These are phyloP conservation scores for Circinella minor DNA, from an alignment of 371 early-diverging fungal species.

Conservation along the genomic window DNA sequence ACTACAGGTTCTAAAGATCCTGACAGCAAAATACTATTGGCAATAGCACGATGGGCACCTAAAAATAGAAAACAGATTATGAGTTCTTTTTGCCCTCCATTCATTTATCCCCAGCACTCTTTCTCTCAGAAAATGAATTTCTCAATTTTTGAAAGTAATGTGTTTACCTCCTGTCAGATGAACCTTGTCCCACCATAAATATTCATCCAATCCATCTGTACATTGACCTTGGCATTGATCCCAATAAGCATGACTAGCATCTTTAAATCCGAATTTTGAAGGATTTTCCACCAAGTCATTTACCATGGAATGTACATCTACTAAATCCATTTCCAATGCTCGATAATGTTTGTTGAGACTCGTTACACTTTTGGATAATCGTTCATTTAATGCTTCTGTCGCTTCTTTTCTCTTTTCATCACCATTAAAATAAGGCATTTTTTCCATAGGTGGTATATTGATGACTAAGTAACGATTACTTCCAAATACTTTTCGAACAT, in stretches of 20 bases:
- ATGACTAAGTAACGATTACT: constrained; percentile 40
- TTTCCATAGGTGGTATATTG: constrained; percentile 42
- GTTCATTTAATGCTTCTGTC: constrained; percentile 30
- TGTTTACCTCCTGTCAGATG: constrained; percentile 49
- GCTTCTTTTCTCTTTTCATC: constrained; percentile 26
- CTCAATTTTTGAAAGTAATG: too few species aligned
- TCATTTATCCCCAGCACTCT: too few species aligned
- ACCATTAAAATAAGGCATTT: constrained; percentile 39
- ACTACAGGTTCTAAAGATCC: constrained; percentile 34
- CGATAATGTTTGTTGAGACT: constrained; percentile 34
- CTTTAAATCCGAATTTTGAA: constrained; percentile 34
- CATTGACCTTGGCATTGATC: constrained; percentile 49
- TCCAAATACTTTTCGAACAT: constrained; percentile 41
- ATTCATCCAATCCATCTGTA: constrained; percentile 34
- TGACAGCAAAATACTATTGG: constrained; percentile 42
- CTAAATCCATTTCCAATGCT: constrained; percentile 36
- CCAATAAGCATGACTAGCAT: constrained; percentile 45
- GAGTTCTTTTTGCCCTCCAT: too few species aligned
- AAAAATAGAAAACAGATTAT: neutral
- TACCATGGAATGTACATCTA: constrained; percentile 33
- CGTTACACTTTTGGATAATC: constrained; percentile 27
- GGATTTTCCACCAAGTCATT: constrained; percentile 38
- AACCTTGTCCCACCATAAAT: constrained; percentile 54
- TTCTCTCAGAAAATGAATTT: too few species aligned
- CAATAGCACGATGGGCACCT: constrained; percentile 45